Base-by-base conservation (phyloP, 345 rosid species). In the Euphorbia tirucalli region DNA sequence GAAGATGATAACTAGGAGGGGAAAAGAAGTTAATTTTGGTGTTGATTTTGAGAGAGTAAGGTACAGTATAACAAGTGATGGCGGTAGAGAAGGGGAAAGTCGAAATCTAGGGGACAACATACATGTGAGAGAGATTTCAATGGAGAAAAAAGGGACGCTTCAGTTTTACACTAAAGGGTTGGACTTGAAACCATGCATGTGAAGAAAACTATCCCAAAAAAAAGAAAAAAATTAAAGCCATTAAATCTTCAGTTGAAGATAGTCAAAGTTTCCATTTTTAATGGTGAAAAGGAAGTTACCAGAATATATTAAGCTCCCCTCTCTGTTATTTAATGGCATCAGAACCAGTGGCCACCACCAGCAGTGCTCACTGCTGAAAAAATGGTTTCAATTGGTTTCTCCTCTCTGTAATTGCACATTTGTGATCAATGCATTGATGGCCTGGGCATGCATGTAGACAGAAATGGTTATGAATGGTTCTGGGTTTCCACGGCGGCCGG, bases 101-200 rank as follows among this genome's bases (percentile, higher is more conserved):
- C 49, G 68, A 76, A 61, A 54, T 73, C 69, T 68, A 66, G 82
- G 82, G 27, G 82, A 75, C 75, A 70, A 62, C 55, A 58, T 78
- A 60, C 80, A 75, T 78, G 78, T 78, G 82, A 65, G 67, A 71
- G 60, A 66, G 59, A 71, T 60, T 37, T 49, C 11, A n/a, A n/a
- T n/a, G n/a, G n/a, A n/a, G n/a, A n/a, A n/a, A n/a, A n/a, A n/a
- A 46, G 31, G 75, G 64, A 72, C 65, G 78, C 82, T 78, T 82
- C 56, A 71, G 73, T 60, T 76, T 69, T 69, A 79, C 94, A 83
- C 90, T 73, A 88, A 64, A 81, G 72, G 68, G 78, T 76, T 83
- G 83, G 81, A 83, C 76, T 74, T 82, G 83, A 83, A 83, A 49
- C 79, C 79, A 62, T 77, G 83, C 89, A 86, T 84, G 91, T 87